A percentile compares a stretch with the other conserved stretches of the same genome.
Conservation (phyloP, 345 rosid species). For the Rhodamnia rubescens region DNA sequence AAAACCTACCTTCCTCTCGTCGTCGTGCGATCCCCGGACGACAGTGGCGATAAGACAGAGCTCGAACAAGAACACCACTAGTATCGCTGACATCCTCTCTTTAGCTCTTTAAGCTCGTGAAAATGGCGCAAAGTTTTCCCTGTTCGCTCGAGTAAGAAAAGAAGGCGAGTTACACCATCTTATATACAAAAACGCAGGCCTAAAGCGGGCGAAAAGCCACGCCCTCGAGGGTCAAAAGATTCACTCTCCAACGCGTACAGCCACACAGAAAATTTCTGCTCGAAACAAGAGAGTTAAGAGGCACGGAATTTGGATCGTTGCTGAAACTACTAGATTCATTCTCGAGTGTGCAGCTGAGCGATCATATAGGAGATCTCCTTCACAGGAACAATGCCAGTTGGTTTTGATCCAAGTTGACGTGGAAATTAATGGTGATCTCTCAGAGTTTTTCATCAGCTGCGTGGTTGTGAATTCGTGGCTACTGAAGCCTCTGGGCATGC, state of each 20-base stretch:
- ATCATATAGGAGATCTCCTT: neutral
- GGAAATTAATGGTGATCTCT: neutral
- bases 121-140: neutral
- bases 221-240: neutral
- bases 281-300: neutral
- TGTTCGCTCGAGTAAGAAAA: neutral
- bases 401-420: neutral
- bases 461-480: neutral
- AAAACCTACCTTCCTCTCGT: constrained; percentile 21
- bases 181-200: neutral
- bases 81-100: neutral
- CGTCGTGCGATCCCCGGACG: neutral
- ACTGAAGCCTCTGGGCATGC: neutral
- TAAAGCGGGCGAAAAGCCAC: neutral
- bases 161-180: neutral
- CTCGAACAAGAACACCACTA: neutral
- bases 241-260: neutral
- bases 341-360: neutral
- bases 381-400: neutral
- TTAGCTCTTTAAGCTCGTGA: neutral
- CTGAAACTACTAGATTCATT: neutral
- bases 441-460: neutral
- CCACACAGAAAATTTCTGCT: neutral
- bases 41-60: constrained; percentile 1
- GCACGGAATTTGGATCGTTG: neutral